Evolutionary conservation across 306 rosid genomes (phyloP).

Genomic region (Geum urbanum): DNA sequence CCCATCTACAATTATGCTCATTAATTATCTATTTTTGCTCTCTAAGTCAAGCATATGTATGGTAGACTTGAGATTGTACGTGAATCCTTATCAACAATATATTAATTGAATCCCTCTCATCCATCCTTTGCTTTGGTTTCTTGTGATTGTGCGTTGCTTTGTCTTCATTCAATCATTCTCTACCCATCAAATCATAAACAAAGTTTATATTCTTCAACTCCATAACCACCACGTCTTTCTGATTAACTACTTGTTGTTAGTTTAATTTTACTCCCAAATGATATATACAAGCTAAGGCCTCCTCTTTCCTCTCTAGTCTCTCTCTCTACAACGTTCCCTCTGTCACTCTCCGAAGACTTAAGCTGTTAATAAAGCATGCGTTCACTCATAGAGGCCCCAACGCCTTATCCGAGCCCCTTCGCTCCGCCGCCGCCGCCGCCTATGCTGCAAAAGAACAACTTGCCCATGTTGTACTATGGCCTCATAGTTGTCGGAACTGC

Average conservation of each 20-base stretch:
- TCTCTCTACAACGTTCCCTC: background rate
- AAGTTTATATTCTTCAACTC: constrained; percentile 11
- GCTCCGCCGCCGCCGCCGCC: constrained; percentile 28
- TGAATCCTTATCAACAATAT: constrained; percentile 29
- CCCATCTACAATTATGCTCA: background rate
- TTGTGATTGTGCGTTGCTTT: constrained; percentile 25
- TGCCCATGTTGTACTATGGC: constrained; percentile 64
- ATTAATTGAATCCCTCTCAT: constrained; percentile 19
- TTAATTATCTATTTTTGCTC: background rate
- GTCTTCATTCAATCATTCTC: constrained; percentile 29
- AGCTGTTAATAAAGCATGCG: background rate
- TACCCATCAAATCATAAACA: constrained; percentile 3
- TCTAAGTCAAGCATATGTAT: background rate
- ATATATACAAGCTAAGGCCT: background rate
- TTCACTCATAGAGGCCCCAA: background rate
- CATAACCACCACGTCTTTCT: constrained; percentile 45
- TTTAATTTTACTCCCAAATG: constrained; percentile 19
- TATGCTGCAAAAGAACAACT: constrained; percentile 23
- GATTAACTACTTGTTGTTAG: constrained; percentile 29
- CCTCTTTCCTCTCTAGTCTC: background rate
- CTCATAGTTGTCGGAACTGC: constrained; percentile 59
- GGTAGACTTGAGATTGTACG: background rate
- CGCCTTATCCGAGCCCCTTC: constrained; percentile 19
- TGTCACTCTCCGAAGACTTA: background rate
- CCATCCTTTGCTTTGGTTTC: constrained; percentile 3